phyloP scores from a whole-genome alignment of 2,329 filamentous ascomycete species.

The Neonectria ditissima region DNA sequence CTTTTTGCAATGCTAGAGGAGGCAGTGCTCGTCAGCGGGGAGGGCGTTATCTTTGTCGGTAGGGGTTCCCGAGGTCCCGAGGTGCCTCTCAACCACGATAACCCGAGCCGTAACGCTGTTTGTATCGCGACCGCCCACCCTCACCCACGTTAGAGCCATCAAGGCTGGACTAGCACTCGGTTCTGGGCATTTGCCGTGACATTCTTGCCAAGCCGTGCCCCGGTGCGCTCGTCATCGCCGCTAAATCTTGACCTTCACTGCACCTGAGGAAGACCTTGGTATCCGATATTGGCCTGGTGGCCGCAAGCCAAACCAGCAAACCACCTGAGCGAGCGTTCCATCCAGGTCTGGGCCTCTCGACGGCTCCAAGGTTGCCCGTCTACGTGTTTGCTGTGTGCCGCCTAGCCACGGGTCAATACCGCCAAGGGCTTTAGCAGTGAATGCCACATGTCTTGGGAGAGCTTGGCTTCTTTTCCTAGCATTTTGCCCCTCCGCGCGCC shows the following conservation, averaged over 20 bases:
- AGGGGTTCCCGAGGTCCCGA: background rate
- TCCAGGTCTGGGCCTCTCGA: constrained; percentile 3
- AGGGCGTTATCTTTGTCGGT: constrained; percentile 1
- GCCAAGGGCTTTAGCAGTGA: constrained; percentile 2
- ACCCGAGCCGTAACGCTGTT: background rate
- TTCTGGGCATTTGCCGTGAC: background rate
- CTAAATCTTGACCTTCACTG: constrained; percentile 31
- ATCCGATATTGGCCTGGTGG: background rate
- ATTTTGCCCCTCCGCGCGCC: background rate
- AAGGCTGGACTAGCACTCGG: background rate
- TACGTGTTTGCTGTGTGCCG: constrained; percentile 13
- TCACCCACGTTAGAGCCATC: background rate
- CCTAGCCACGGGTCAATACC: constrained; percentile 8
- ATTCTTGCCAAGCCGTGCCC: constrained; percentile 29
- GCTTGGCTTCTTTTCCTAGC: constrained; percentile 3
- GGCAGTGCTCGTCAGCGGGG: constrained; percentile 6
- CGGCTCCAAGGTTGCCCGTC: constrained; percentile 3
- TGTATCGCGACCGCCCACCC: background rate
- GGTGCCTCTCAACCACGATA: background rate
- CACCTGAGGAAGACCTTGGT: constrained; percentile 6
- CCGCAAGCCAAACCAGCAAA: constrained; percentile 9
- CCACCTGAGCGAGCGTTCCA: constrained; percentile 16
- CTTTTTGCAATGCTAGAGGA: background rate
- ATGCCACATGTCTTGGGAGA: constrained; percentile 14
- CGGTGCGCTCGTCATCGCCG: constrained; percentile 31